Conservation (phyloP, 805 yeast species). For the Starmerella bacillaris region DNA sequence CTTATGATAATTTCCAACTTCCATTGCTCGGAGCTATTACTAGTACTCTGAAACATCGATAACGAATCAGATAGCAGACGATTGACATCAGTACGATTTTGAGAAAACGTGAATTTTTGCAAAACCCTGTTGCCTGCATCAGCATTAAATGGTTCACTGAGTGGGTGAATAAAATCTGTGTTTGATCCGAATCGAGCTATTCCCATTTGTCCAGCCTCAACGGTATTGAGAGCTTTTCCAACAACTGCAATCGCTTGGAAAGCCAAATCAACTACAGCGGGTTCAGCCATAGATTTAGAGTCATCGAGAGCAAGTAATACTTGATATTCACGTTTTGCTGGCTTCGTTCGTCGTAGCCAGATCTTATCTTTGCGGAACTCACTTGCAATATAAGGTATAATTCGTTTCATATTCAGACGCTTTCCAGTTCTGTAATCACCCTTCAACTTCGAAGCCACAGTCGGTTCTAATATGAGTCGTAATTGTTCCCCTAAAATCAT, state of each 20-base stretch:
- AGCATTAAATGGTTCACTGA: slow-evolving; percentile 64
- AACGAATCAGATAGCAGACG: slow-evolving; percentile 56
- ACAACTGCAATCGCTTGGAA: slow-evolving; percentile 88
- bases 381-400: slow-evolving; percentile 93
- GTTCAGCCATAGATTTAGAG: slow-evolving; percentile 92
- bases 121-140: slow-evolving; percentile 72
- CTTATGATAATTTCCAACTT: slow-evolving; percentile 81
- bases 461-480: slow-evolving; percentile 83
- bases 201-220: slow-evolving; percentile 86
- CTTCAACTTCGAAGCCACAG: slow-evolving; percentile 78
- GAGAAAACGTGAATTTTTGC: slow-evolving; percentile 81
- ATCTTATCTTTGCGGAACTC: slow-evolving; percentile 94
- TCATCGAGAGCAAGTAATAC: slow-evolving; percentile 95
- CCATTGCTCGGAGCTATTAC: slow-evolving; percentile 46
- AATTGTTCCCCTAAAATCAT: slow-evolving; percentile 81
- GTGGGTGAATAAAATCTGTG: slow-evolving; percentile 72
- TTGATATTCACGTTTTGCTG: slow-evolving; percentile 92
- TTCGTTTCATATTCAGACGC: slow-evolving; percentile 89
- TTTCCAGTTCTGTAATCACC: slow-evolving; percentile 98
- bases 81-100: slow-evolving; percentile 68
- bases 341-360: slow-evolving; percentile 94
- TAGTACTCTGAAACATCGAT: slow-evolving; percentile 47
- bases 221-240: slow-evolving; percentile 77
- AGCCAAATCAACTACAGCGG: slow-evolving; percentile 75
- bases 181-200: slow-evolving; percentile 79